Percentiles rank a stretch among this genome's conserved stretches.
Evolutionary conservation across 1,284 basidiomycete genomes (phyloP).

Genomic region (Microbotryomycetes sp.): DNA sequence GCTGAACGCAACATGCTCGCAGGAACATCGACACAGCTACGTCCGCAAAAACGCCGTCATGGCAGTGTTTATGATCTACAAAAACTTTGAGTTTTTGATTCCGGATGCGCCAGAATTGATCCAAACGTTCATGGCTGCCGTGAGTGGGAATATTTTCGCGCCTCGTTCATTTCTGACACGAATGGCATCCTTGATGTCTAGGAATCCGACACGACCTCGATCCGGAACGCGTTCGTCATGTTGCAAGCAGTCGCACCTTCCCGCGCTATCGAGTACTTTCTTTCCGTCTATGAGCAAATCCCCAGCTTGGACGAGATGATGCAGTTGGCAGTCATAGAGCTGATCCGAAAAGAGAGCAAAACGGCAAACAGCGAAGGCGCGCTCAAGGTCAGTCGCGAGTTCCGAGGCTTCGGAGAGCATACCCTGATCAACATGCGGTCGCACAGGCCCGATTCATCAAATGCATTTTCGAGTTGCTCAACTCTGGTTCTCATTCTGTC

Average conservation of each 20-base stretch:
- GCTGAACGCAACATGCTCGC: neutral
- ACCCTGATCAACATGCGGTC: conserved; percentile 12
- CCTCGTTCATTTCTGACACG: neutral
- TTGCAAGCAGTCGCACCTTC: conserved; percentile 81
- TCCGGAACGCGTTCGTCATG: conserved; percentile 94
- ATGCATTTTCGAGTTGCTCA: conserved; percentile 89
- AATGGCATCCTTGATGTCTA: conserved; percentile 29
- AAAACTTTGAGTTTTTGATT: conserved; percentile 87
- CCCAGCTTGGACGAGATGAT: conserved; percentile 80
- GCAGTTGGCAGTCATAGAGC: conserved; percentile 94
- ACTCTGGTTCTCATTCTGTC: conserved; percentile 83
- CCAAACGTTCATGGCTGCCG: conserved; percentile 90
- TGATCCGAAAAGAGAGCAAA: conserved; percentile 86
- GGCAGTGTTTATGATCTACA: conserved; percentile 88
- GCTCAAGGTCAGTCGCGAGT: conserved; percentile 17
- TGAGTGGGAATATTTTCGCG: conserved; percentile 34
- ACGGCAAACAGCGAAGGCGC: conserved; percentile 19
- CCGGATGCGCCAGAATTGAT: conserved; percentile 96
- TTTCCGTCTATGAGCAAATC: conserved; percentile 77
- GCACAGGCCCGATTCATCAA: conserved; percentile 79
- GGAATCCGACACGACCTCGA: conserved; percentile 92
- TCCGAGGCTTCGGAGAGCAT: neutral
- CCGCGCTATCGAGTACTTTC: conserved; percentile 85
- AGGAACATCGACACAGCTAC: conserved; percentile 95
- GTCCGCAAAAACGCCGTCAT: conserved; percentile 99